Base-by-base conservation (phyloP, 1,284 basidiomycete genomes). In the Naganishia sp. region DNA sequence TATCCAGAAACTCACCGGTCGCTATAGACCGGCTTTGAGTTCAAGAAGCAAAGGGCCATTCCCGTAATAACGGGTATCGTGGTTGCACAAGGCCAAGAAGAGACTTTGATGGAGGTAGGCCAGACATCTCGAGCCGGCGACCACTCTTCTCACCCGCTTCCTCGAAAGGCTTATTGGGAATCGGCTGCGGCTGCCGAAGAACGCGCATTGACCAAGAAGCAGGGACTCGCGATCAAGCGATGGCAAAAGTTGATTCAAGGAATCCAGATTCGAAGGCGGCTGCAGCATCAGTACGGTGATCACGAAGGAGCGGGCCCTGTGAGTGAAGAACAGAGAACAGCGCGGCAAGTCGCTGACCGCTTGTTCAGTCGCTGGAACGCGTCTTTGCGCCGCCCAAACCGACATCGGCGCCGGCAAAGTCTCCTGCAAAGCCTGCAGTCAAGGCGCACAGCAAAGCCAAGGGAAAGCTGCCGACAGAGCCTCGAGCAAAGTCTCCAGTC, bases 241-340 rank as follows among this genome's bases (percentile, higher is more conserved):
- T 99, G 96, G 96, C 85, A 83, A 52, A 88, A 88, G 71, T 84
- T 99, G 39, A 84, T 98, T 32, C 90, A 92, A 46, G 94, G 94
- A 1, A 82, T 98, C 53, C 85, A 90, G 31, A 91, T 98, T 66
- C 85, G 92, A 10, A 84, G 89, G 73, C 85, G 93, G 43, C 82
- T 98, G 41, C 87, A 89, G 72, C 86, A 86, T 57, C 87, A 95
- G 75, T 98, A 97, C 77, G 86, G 84, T 6, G 79, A 76, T 6
- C 28, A 35, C 13, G 61, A 54, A 50, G 15, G 13, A 7, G 47
- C 58, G 23, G 58, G 58, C 7, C 58, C 58, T 28, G 58, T 61
- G 17, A 61, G 58, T 60, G 18, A 13, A 13, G 13, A 39, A 13
- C 13, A 6, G 7, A 9, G 7, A 9, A 39, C 35, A 39, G 35